Base-by-base conservation (phyloP, 208 protist species). In the Acanthamoeba quina region DNA sequence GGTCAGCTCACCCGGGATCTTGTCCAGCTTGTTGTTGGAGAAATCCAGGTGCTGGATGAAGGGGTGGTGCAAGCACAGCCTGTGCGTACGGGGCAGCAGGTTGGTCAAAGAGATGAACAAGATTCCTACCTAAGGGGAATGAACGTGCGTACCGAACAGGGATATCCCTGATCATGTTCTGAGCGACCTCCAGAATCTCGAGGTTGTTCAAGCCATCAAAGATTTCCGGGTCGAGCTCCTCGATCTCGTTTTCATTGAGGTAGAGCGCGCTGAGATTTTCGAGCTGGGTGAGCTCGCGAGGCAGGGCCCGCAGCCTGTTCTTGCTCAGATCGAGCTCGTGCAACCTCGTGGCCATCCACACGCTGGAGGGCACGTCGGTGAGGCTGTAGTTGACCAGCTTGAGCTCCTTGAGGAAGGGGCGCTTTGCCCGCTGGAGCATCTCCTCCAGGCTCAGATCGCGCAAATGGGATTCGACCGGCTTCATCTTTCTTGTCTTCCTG, bases 81-180 rank as follows among this genome's bases (percentile, higher is more conserved):
- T 82, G 44, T 15, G 52, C 31, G 9, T 2, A 49, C 19, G 26
- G 1, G 10, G 21, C 2, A 9, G 10, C 13, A 5, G 13, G 4
- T 72, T 41, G 2, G 31, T 72, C 6, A 72, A 1, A n/a, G 2
- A n/a, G 31, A 41, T 41, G 26, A 0, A 4, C 10, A 21, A 41
- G 1, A 26, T 37, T 15, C 19, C 3, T 4, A n/a, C 9, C 10
- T 44, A 26, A 9, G 72, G 5, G n/a, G 44, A 82, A 52, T 52
- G 21, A n/a, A 29, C 11, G 15, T 37, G 66, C 21, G 2, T 52
- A 82, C 72, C 78, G 21, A 3, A 86, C 47, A 26, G 78, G 78
- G 21, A 86, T 86, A 5, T 86, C 78, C 26, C 78, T 56, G 49
- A 86, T 86, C 78, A 86, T 86, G 78, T 86, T 86, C 78, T 86